Conservation (phyloP, 805 yeast genomes). For the Hanseniaspora meyeri region DNA sequence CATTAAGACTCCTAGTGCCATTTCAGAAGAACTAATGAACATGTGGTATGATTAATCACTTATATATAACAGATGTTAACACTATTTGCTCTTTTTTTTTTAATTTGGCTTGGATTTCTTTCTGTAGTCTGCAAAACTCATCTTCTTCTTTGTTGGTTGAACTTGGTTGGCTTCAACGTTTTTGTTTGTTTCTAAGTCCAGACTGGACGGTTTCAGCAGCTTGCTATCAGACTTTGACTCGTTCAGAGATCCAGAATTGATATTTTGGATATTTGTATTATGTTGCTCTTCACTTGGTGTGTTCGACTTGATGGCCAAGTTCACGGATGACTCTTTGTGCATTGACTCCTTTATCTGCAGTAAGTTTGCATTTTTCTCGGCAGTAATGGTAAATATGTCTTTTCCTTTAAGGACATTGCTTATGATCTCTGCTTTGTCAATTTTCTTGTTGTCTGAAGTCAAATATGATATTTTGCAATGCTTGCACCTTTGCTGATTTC, state of each 20-base stretch:
- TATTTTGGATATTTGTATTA: background rate
- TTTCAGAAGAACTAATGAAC: conserved; percentile 93
- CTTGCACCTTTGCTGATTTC: background rate
- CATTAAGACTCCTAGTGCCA: conserved; percentile 93
- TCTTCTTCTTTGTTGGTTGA: conserved; percentile 22
- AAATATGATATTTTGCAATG: background rate
- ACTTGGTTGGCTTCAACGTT: background rate
- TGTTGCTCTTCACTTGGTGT: background rate
- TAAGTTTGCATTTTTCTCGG: background rate
- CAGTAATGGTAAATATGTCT: background rate
- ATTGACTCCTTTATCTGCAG: background rate
- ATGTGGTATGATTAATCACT: conserved; percentile 80
- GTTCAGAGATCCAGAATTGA: background rate
- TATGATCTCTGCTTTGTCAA: background rate
- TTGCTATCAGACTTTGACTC: background rate
- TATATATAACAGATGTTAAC: background rate
- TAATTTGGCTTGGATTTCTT: conserved; percentile 22
- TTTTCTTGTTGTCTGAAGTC: background rate
- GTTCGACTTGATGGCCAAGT: background rate
- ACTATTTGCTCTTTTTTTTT: background rate
- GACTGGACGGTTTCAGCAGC: background rate
- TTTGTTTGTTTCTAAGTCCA: background rate
- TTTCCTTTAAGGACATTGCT: background rate
- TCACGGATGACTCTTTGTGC: background rate
- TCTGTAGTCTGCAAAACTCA: conserved; percentile 30